A percentile compares a stretch with the other conserved stretches of the same genome.
phyloP scores from a whole-genome alignment of 352 stramenopile species.

The Hyaloperonospora brassicae region DNA sequence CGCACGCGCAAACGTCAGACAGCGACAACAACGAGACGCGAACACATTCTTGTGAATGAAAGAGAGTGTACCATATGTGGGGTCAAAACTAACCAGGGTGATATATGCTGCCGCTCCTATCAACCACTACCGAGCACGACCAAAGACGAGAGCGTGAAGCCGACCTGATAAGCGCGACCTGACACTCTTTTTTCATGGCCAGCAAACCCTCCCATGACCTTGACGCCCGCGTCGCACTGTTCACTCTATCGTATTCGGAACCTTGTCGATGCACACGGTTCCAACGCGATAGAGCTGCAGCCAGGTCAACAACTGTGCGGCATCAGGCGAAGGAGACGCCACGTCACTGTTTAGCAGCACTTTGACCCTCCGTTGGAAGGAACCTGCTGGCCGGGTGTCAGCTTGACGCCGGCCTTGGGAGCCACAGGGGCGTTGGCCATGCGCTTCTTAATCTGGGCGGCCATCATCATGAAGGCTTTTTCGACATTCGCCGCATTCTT shows the following conservation, averaged over 20 bases:
- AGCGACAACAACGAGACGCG: slow-evolving; percentile 9
- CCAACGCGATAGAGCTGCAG: slow-evolving; percentile 20
- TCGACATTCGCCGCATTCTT: slow-evolving; percentile 88
- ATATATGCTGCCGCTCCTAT: slow-evolving; percentile 31
- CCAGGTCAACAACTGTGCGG: slow-evolving; percentile 16
- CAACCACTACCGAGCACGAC: slow-evolving; percentile 24
- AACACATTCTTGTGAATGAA: slow-evolving; percentile 18
- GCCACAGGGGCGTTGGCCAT: slow-evolving; percentile 80
- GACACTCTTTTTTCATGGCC: slow-evolving; percentile 12
- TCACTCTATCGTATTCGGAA: slow-evolving; percentile 19
- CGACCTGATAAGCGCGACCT: slow-evolving; percentile 3
- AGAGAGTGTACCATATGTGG: slow-evolving; percentile 40
- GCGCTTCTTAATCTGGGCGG: slow-evolving; percentile 87
- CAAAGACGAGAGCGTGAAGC: slow-evolving; percentile 8
- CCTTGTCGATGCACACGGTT: slow-evolving; percentile 8
- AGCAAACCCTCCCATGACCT: slow-evolving; percentile 23
- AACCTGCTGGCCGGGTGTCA: slow-evolving; percentile 59
- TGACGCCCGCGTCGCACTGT: slow-evolving; percentile 17
- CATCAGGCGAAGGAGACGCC: slow-evolving; percentile 33
- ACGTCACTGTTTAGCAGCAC: slow-evolving; percentile 74
- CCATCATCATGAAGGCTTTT: slow-evolving; percentile 91
- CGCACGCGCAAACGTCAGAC: background rate
- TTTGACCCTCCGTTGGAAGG: slow-evolving; percentile 58
- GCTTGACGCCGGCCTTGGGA: slow-evolving; percentile 55
- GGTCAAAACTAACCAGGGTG: slow-evolving; percentile 43